Evolutionary conservation across 2,329 filamentous ascomycete genomes (phyloP).

Genomic region (Colletotrichum sp.): DNA sequence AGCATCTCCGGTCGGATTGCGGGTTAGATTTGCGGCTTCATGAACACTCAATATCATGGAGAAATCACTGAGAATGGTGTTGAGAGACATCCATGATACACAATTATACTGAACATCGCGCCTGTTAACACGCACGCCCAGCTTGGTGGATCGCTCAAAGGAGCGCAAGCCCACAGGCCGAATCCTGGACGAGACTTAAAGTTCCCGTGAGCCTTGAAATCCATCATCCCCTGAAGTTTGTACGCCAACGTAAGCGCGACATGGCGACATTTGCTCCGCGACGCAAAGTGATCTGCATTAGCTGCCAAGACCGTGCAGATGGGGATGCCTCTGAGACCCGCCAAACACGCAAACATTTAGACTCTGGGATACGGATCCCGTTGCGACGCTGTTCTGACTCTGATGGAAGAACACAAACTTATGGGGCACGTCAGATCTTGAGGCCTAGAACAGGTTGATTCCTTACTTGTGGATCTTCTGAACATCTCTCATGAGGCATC

Average conservation of each 20-base stretch:
- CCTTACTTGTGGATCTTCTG: background rate
- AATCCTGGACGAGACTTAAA: background rate
- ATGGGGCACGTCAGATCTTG: background rate
- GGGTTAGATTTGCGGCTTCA: background rate
- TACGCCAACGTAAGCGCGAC: accelerated
- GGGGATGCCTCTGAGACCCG: background rate
- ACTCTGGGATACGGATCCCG: background rate
- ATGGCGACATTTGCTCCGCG: background rate
- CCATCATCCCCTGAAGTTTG: background rate
- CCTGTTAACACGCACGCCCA: background rate
- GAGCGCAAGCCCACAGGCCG: no score
- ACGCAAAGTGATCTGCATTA: background rate
- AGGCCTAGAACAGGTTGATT: background rate
- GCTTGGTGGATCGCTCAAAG: no score
- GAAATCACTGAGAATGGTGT: no score
- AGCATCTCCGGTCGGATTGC: background rate
- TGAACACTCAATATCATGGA: no score
- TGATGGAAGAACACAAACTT: background rate
- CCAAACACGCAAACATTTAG: background rate
- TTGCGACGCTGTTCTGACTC: background rate
- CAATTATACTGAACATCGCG: no score
- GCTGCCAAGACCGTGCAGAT: background rate
- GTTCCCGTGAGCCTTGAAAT: background rate
- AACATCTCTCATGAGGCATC: background rate
- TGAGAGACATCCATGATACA: no score